Conservation (phyloP, 768 basidiomycete species). For the Hypholoma sublateritium region DNA sequence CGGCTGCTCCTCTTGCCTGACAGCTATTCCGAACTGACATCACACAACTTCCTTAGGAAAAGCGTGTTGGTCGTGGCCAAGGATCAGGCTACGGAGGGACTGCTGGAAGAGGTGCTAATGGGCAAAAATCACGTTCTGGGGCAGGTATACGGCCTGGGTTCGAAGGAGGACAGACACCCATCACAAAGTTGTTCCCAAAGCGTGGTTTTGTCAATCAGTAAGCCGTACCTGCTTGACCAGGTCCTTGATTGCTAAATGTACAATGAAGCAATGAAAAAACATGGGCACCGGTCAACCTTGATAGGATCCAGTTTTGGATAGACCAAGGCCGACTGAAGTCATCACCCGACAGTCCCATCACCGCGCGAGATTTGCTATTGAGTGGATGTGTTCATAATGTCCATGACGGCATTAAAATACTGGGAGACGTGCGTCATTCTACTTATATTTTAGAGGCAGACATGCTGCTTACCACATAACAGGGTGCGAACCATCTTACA, state of each 20-base stretch:
- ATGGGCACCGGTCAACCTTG: slow-evolving; percentile 84
- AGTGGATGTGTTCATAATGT: slow-evolving; percentile 88
- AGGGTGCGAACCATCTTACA: slow-evolving; percentile 71
- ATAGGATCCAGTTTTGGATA: slow-evolving; percentile 90
- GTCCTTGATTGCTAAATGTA: not conserved
- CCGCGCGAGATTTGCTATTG: slow-evolving; percentile 78
- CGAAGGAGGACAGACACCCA: slow-evolving; percentile 96
- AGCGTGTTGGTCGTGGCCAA: slow-evolving; percentile 93
- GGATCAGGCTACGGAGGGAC: slow-evolving; percentile 91
- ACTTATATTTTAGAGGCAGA: not conserved
- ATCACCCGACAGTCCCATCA: slow-evolving; percentile 80
- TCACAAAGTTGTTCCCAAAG: slow-evolving; percentile 90
- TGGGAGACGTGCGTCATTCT: slow-evolving; percentile 69
- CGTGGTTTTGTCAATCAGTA: slow-evolving; percentile 92
- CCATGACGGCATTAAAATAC: slow-evolving; percentile 88
- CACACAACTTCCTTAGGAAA: slow-evolving; percentile 55
- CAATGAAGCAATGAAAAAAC: slow-evolving; percentile 62
- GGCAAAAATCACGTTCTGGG: slow-evolving; percentile 91
- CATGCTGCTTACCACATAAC: not conserved
- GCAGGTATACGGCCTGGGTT: slow-evolving; percentile 83
- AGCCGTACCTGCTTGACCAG: slow-evolving; percentile 27
- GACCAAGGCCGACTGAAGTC: slow-evolving; percentile 79
- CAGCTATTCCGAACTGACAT: not conserved
- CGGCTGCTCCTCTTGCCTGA: not conserved
- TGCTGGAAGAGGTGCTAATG: slow-evolving; percentile 92